A percentile compares a stretch with the other conserved stretches of the same genome.
phyloP scores from a whole-genome alignment of 2,329 filamentous ascomycete species.

The Microcyclospora tardicrescens region DNA sequence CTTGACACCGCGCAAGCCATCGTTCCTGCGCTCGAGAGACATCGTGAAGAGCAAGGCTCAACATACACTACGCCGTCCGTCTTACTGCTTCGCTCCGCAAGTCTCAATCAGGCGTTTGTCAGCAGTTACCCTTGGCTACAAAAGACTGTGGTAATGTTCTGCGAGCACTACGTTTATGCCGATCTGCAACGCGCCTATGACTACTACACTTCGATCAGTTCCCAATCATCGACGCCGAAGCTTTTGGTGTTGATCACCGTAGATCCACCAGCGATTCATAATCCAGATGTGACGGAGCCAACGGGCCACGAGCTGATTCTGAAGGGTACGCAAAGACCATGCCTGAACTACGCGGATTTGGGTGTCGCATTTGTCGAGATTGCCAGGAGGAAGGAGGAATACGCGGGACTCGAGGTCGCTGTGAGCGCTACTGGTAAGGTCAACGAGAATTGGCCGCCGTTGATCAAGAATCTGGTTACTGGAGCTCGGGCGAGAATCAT shows the following conservation, averaged over 20 bases:
- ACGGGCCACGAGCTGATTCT: conserved; percentile 10
- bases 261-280: conserved; percentile 8
- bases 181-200: conserved; percentile 8
- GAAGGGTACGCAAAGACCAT: conserved; percentile 2
- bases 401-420: conserved; percentile 6
- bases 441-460: conserved; percentile 5
- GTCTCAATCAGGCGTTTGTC: conserved; percentile 4
- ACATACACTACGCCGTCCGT: conserved; percentile 6
- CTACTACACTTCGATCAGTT: conserved; percentile 1
- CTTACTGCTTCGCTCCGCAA: conserved; percentile 7
- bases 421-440: conserved; percentile 11
- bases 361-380: conserved; percentile 12
- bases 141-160: conserved; percentile 2
- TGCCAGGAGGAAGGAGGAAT: conserved; percentile 10
- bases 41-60: conserved; percentile 1
- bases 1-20: conserved; percentile 8
- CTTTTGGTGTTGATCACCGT: conserved; percentile 9
- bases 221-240: not conserved
- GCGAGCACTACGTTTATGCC: conserved; percentile 9
- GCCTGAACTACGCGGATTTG: conserved; percentile 13
- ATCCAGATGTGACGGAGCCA: conserved; percentile 6
- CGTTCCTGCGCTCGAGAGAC: conserved; percentile 2
- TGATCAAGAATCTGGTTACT: conserved; percentile 5
- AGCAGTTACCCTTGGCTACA: conserved; percentile 7
- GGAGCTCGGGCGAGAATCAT: conserved; percentile 7